These are phyloP conservation scores for Elongisporangium undulatum DNA, from an alignment of 352 stramenopile species.

Conservation along the genomic window DNA sequence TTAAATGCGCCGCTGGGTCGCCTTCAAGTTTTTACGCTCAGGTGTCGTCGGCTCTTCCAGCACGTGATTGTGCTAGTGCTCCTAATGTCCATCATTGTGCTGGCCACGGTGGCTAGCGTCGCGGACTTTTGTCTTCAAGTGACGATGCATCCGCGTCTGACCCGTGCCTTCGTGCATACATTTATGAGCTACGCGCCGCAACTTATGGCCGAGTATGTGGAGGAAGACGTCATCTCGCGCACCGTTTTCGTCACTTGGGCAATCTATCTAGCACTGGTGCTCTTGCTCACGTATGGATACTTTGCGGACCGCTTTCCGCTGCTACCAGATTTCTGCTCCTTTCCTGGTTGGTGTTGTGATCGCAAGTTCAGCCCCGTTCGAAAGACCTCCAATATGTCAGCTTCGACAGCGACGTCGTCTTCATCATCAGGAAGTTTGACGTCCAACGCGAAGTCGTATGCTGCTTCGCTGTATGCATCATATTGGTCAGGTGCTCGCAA, in stretches of 20 bases:
- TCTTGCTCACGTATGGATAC: constrained; percentile 48
- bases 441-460: constrained; percentile 10
- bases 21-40: constrained; percentile 5
- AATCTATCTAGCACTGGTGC: constrained; percentile 39
- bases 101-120: constrained; percentile 55
- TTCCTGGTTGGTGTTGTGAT: constrained; percentile 24
- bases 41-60: constrained; percentile 4
- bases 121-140: constrained; percentile 70
- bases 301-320: constrained; percentile 47
- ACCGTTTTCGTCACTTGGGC: constrained; percentile 50
- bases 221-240: constrained; percentile 37
- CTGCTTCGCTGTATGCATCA: constrained; percentile 37
- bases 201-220: constrained; percentile 57
- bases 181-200: constrained; percentile 64
- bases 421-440: background rate
- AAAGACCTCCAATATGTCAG: constrained; percentile 39
- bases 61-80: constrained; percentile 25
- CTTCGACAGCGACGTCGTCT: constrained; percentile 2
- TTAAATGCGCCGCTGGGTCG: constrained; percentile 5
- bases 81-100: constrained; percentile 41
- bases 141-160: constrained; percentile 60
- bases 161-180: constrained; percentile 61
- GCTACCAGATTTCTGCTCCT: constrained; percentile 32
- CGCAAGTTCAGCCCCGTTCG: constrained; percentile 19
- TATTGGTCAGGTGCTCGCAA: constrained; percentile 33